Conservation (phyloP, 2,329 filamentous ascomycete genomes). For the Parafenestella ontariensis region DNA sequence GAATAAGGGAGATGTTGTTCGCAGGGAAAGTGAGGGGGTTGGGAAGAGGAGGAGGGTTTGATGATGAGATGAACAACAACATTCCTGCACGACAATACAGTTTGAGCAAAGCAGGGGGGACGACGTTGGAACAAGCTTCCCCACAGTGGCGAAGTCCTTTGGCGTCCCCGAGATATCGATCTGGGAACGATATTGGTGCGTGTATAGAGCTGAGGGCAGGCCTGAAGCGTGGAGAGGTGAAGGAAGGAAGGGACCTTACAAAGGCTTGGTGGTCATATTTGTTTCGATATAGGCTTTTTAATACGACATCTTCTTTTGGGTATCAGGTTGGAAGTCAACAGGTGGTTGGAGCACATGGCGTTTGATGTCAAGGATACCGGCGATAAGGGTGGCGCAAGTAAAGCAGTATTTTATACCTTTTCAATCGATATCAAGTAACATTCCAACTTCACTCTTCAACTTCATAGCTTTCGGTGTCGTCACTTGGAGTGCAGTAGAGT, state of each 20-base stretch:
- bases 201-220: constrained; percentile 2
- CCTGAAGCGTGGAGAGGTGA: neutral
- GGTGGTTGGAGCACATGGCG: neutral
- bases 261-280: neutral
- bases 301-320: neutral
- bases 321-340: neutral
- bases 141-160: constrained; percentile 20
- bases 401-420: neutral
- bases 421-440: neutral
- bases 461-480: neutral
- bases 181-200: constrained; percentile 8
- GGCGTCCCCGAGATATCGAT: constrained; percentile 11
- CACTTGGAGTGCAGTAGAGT: neutral
- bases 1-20: constrained; percentile 1
- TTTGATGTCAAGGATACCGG: neutral
- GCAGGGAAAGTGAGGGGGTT: neutral
- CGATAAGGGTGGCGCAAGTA: neutral
- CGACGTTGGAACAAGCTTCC: constrained; percentile 21
- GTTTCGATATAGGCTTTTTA: neutral
- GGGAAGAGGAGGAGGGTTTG: constrained; percentile 23
- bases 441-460: neutral
- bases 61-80: neutral
- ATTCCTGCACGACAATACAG: neutral
- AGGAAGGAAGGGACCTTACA: neutral
- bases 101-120: neutral